Conservation (phyloP, 192 early-diverging fungal species). For the Coemansia sp. region DNA sequence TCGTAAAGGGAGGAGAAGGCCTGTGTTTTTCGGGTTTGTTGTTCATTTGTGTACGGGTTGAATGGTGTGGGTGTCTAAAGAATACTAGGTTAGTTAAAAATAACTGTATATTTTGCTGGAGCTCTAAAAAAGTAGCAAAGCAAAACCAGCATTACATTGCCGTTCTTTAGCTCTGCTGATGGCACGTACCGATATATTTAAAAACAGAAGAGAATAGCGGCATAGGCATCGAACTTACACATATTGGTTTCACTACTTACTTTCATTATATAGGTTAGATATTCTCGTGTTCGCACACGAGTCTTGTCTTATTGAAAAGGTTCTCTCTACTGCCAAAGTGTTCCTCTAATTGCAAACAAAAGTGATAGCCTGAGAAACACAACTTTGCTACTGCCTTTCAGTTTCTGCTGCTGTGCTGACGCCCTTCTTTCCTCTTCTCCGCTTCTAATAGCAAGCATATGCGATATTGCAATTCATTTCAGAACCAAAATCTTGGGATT, state of each 20-base stretch:
- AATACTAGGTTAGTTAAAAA: not conserved
- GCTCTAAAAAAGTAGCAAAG: not conserved
- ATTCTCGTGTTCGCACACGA: not conserved
- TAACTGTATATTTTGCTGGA: not conserved
- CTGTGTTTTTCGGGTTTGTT: constrained; percentile 8
- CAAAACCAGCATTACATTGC: no score
- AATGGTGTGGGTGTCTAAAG: not conserved
- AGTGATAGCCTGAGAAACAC: not conserved
- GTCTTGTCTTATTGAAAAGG: not conserved
- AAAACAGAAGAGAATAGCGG: no score
- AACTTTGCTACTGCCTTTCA: not conserved
- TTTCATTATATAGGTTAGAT: not conserved
- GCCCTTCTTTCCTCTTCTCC: not conserved
- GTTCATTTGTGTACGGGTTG: constrained; percentile 8
- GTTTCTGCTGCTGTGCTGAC: not conserved
- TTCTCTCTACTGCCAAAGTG: not conserved
- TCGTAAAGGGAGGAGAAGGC: constrained; percentile 49
- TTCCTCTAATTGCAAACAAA: not conserved
- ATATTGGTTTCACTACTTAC: not conserved
- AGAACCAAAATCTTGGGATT: not conserved
- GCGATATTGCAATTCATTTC: constrained; percentile 5
- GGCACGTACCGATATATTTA: no score
- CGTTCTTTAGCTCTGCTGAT: no score
- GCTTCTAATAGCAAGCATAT: not conserved
- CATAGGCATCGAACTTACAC: not conserved